Conservation (phyloP, 192 early-diverging fungal species). For the Backusella westeae region DNA sequence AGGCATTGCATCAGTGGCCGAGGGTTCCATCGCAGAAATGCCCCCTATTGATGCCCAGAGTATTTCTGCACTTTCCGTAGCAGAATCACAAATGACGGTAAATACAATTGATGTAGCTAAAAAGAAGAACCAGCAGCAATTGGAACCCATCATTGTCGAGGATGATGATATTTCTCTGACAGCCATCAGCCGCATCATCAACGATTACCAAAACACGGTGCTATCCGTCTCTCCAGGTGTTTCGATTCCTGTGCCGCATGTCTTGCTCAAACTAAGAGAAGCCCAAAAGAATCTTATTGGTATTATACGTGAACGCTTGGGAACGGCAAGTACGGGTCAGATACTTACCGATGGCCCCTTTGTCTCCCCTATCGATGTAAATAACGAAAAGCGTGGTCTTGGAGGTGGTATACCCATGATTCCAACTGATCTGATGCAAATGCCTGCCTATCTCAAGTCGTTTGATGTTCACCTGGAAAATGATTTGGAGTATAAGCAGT, state of each 20-base stretch:
- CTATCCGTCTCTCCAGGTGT: constrained; percentile 89
- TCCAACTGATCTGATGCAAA: constrained; percentile 10
- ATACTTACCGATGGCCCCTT: background rate
- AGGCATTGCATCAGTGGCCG: background rate
- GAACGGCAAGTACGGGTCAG: constrained; percentile 6
- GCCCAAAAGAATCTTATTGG: constrained; percentile 46
- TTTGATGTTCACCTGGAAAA: constrained; percentile 8
- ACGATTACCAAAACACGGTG: constrained; percentile 63
- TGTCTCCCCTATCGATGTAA: background rate
- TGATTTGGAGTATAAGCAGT: constrained; percentile 37
- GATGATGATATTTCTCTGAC: constrained; percentile 25
- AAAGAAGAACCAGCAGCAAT: background rate
- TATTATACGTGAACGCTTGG: constrained; percentile 25
- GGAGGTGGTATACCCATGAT: background rate
- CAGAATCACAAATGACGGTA: constrained; percentile 6
- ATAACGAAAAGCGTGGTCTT: background rate
- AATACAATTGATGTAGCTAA: constrained; percentile 1
- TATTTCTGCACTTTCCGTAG: constrained; percentile 8
- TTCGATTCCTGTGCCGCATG: constrained; percentile 80
- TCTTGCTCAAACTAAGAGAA: constrained; percentile 66
- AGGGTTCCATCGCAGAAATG: background rate
- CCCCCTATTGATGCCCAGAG: background rate
- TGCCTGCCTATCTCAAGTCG: constrained; percentile 13
- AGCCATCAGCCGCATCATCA: constrained; percentile 42
- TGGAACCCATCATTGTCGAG: constrained; percentile 5